Evolutionary conservation across 495 filamentous ascomycete genomes (phyloP).

Genomic region (Letharia columbiana): DNA sequence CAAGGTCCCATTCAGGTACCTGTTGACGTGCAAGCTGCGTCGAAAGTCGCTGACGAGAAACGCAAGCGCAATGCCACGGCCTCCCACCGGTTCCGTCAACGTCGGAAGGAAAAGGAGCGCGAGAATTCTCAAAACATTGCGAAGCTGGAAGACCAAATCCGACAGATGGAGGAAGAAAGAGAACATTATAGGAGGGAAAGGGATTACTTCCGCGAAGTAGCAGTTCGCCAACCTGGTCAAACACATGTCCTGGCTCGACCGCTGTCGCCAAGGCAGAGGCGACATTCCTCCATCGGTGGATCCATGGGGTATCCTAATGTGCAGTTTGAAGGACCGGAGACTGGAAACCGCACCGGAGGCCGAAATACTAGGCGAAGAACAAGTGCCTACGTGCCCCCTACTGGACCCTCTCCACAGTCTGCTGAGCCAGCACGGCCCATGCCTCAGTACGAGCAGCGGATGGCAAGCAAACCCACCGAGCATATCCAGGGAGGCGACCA

Average conservation of each 20-base stretch:
- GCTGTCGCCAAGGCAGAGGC: slow-evolving; percentile 31
- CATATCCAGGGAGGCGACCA: slow-evolving; percentile 12
- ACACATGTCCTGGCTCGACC: slow-evolving; percentile 36
- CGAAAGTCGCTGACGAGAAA: slow-evolving; percentile 82
- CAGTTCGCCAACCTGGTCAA: slow-evolving; percentile 43
- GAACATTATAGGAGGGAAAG: slow-evolving; percentile 52
- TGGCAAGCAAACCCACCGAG: slow-evolving; percentile 14
- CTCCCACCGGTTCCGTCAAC: slow-evolving; percentile 77
- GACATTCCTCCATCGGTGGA: slow-evolving; percentile 12
- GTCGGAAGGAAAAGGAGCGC: slow-evolving; percentile 82
- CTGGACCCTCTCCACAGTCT: slow-evolving; percentile 15
- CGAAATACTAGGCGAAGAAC: slow-evolving; percentile 25
- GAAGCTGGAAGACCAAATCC: slow-evolving; percentile 52
- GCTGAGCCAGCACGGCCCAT: slow-evolving; percentile 15
- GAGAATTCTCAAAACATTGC: slow-evolving; percentile 51
- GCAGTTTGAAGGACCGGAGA: slow-evolving; percentile 18
- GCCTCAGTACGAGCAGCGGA: slow-evolving; percentile 18
- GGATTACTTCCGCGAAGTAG: slow-evolving; percentile 58
- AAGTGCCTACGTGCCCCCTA: slow-evolving; percentile 22
- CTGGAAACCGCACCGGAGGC: slow-evolving; percentile 19
- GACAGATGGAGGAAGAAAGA: slow-evolving; percentile 44
- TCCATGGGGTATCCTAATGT: slow-evolving; percentile 12
- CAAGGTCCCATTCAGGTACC: slow-evolving; percentile 50
- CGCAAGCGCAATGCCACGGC: slow-evolving; percentile 88
- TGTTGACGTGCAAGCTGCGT: slow-evolving; percentile 70